Percentiles rank a stretch among this genome's conserved stretches.
Conservation (phyloP, 768 basidiomycete species). For the Lactifluus piperatus region DNA sequence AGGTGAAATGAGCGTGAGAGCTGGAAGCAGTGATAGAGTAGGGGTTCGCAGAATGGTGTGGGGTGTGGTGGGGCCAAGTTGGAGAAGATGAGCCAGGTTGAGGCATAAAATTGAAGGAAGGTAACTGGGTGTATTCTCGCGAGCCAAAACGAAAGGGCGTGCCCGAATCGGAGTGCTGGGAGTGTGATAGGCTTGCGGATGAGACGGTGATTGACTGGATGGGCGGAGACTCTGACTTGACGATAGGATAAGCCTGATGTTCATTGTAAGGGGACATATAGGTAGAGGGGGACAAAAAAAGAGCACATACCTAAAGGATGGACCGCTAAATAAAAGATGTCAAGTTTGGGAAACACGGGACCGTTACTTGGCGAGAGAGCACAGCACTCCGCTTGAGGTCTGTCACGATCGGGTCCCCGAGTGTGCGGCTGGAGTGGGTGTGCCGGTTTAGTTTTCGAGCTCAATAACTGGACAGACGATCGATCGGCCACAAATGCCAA, state of each 20-base stretch:
- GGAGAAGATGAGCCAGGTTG: conserved; percentile 20
- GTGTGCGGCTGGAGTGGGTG: neutral
- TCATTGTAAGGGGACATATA: conserved; percentile 1
- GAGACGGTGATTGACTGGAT: conserved; percentile 8
- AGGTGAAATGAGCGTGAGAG: conserved; percentile 10
- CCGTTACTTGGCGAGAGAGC: neutral
- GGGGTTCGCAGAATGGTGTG: neutral
- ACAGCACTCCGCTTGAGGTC: neutral
- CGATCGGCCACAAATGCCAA: neutral
- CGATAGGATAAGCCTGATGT: neutral
- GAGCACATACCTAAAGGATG: neutral
- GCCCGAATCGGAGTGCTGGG: conserved; percentile 6
- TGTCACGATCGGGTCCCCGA: neutral
- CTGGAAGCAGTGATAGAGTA: neutral
- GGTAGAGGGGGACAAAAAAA: neutral
- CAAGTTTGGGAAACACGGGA: neutral
- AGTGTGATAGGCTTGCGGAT: neutral
- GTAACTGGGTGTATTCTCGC: conserved; percentile 23
- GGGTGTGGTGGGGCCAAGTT: conserved; percentile 2
- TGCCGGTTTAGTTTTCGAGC: neutral
- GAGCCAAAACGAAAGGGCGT: conserved; percentile 21
- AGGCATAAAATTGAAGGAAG: conserved; percentile 19
- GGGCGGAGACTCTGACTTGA: conserved; percentile 19
- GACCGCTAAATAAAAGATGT: conserved; percentile 9
- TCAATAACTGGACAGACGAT: neutral